A percentile compares a stretch with the other conserved stretches of the same genome.
Evolutionary conservation across 1,284 basidiomycete genomes (phyloP).

Genomic region (Ceratobasidium sp.): DNA sequence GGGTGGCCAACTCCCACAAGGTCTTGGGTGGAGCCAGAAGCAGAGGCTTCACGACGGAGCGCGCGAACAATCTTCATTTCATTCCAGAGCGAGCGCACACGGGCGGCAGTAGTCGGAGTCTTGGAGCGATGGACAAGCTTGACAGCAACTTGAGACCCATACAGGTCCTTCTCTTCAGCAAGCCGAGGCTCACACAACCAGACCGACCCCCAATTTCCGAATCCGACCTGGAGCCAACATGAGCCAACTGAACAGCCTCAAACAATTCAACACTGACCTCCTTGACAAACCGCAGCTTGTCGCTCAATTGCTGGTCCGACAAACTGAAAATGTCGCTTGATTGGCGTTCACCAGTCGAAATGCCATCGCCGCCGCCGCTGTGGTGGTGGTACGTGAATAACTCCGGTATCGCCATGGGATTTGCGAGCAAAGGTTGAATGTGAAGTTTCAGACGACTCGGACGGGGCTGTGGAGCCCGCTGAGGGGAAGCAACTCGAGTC

Average conservation of each 20-base stretch:
- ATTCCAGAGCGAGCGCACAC: constrained; percentile 90
- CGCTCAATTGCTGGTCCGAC: constrained; percentile 67
- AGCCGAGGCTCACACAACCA: constrained; percentile 61
- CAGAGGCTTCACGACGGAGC: constrained; percentile 70
- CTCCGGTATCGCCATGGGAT: not conserved
- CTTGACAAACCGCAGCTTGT: constrained; percentile 73
- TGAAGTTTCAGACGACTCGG: constrained; percentile 17
- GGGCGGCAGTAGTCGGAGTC: constrained; percentile 79
- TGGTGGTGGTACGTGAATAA: not conserved
- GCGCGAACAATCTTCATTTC: constrained; percentile 91
- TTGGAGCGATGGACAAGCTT: constrained; percentile 85
- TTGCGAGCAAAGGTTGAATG: constrained; percentile 27
- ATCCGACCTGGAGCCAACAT: constrained; percentile 65
- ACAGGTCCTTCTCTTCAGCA: constrained; percentile 39
- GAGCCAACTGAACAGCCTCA: constrained; percentile 20
- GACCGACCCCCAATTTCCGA: constrained; percentile 86
- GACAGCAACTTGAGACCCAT: constrained; percentile 67
- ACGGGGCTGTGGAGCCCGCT: not conserved
- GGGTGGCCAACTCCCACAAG: constrained; percentile 60
- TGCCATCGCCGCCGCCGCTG: not conserved
- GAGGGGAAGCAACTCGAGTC: constrained; percentile 32
- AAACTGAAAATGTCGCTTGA: constrained; percentile 48
- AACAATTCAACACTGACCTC: constrained; percentile 58
- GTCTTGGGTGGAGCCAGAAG: constrained; percentile 13
- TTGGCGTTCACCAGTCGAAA: constrained; percentile 8